Evolutionary conservation across 2,329 filamentous ascomycete genomes (phyloP).

Genomic region (Alternaria gaisen): DNA sequence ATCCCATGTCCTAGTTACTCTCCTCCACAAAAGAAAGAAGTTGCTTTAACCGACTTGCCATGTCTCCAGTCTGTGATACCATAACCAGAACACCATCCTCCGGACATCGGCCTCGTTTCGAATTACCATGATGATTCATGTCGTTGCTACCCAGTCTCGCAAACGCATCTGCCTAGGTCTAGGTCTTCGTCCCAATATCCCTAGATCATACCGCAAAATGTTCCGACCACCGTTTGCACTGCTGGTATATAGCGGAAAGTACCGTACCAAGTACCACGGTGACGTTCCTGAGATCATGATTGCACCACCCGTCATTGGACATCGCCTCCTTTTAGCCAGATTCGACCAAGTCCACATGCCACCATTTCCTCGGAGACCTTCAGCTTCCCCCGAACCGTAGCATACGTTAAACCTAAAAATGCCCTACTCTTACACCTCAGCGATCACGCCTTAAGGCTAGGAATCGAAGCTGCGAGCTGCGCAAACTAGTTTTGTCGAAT

Average conservation of each 20-base stretch:
- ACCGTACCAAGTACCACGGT: background rate
- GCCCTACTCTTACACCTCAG: background rate
- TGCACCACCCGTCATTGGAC: background rate
- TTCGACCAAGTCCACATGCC: too few species aligned
- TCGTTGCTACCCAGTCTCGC: background rate
- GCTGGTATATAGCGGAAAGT: background rate
- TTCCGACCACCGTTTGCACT: background rate
- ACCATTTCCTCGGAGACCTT: background rate
- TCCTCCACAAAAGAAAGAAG: background rate
- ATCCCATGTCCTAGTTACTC: background rate
- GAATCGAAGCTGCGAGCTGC: background rate
- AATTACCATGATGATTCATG: background rate
- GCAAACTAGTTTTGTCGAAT: background rate
- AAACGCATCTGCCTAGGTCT: background rate
- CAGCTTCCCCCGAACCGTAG: background rate
- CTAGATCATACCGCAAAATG: background rate
- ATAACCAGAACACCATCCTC: background rate
- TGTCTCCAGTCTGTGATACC: background rate
- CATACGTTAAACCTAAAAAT: too few species aligned
- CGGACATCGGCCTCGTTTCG: background rate
- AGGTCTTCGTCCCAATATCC: background rate
- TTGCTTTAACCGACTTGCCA: background rate
- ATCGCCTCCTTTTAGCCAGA: background rate
- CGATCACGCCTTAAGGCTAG: background rate
- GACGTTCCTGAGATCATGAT: background rate